Conservation (phyloP, 2,329 filamentous ascomycete species). For the Anthostomella pinea region DNA sequence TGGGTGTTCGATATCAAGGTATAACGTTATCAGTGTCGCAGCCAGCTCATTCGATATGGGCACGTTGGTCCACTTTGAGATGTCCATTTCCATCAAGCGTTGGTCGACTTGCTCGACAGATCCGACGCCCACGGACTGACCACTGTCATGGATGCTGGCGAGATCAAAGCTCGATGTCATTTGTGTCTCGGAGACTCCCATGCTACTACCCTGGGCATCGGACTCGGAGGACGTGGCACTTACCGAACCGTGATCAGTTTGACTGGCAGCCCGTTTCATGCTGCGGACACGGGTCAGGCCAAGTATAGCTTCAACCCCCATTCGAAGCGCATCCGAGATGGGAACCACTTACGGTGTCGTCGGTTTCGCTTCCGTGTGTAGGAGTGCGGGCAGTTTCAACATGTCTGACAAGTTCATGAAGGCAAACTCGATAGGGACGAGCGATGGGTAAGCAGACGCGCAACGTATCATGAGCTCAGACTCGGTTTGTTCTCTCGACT, state of each 20-base stretch:
- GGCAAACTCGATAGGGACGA: slow-evolving; percentile 15
- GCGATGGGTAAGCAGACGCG: slow-evolving; percentile 14
- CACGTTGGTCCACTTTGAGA: slow-evolving; percentile 16
- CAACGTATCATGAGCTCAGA: slow-evolving; percentile 21
- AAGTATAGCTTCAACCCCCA: too few relatives aligned
- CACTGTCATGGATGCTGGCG: too few relatives aligned
- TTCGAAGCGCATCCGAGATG: neutral
- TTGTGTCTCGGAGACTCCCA: too few relatives aligned
- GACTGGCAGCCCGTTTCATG: too few relatives aligned
- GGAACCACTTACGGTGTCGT: slow-evolving; percentile 8
- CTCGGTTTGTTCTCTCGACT: slow-evolving; percentile 14
- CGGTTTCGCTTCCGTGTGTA: slow-evolving; percentile 1
- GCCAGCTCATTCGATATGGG: slow-evolving; percentile 18
- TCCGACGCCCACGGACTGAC: too few relatives aligned
- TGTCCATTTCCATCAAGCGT: slow-evolving; percentile 11
- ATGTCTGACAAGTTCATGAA: slow-evolving; percentile 18
- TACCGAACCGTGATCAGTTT: too few relatives aligned
- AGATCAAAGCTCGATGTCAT: too few relatives aligned
- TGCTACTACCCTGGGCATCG: too few relatives aligned
- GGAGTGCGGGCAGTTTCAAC: slow-evolving; percentile 10
- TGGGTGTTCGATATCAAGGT: slow-evolving; percentile 17
- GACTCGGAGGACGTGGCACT: too few relatives aligned
- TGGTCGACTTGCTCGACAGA: slow-evolving; percentile 9
- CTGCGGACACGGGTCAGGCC: too few relatives aligned
- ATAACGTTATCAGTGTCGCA: slow-evolving; percentile 13